Evolutionary conservation across 2,329 filamentous ascomycete species (phyloP), one percentile per base, ranked within the genome.

Genomic region (Lecanicillium sp.): DNA sequence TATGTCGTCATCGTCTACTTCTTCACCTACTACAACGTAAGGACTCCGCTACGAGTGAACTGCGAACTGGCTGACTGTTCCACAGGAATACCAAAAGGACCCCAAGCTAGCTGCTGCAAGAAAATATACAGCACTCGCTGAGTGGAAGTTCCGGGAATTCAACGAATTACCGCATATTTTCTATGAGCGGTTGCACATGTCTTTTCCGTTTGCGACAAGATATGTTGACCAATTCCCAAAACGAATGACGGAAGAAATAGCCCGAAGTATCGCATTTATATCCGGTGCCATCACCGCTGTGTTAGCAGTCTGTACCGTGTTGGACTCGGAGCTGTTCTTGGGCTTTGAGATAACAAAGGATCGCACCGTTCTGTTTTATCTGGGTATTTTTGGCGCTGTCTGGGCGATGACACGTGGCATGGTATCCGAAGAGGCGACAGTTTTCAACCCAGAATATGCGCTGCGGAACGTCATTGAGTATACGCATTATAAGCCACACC

Each of bases 91-190:
- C 55, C 88, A 95, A 61, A 94, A 89, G 54, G 94, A 96, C 46
- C 90, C 87, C 1, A 81, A 88, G 46, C 76, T 95, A 28, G 84
- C 86, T n/a, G 83, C 87, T 8, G 59, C 61, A 13, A 80, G 92
- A 29, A 82, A 88, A 48, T 98, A 96, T 56, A 97, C 90, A 0
- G 86, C 88, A 2, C 75, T 95, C 36, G 92, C 92, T 0, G 85
- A 95, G 57, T 98, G 92, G 92, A 97, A 96, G 53, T 96, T 98
- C 46, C 82, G 92, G 34, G 90, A 97, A 58, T 98, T 97, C 71
- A 98, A 98, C 53, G 92, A 98, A 59, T 72, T 98, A 1, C 83
- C 84, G 41, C 92, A 98, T 59, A 72, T 97, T 3, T 98, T 97
- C 52, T 77, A 88, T 44, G 85, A 90, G 47, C 80, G 92, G 15